Evolutionary conservation across 169 alveolate genomes (phyloP).

Genomic region (Plasmodium falciparum): DNA sequence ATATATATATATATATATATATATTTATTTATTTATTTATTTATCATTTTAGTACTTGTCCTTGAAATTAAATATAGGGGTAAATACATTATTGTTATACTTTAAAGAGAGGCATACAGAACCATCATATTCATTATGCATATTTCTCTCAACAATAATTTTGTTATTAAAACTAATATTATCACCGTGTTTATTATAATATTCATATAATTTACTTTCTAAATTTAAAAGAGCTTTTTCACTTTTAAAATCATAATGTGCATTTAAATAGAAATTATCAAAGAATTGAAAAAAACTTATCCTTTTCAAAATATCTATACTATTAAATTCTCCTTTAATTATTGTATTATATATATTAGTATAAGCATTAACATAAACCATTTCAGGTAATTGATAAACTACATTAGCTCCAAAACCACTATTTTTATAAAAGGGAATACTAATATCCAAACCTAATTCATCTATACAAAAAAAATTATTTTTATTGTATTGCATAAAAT

Average conservation of each 20-base stretch:
- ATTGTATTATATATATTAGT: slow-evolving; percentile 68
- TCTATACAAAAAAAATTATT: slow-evolving; percentile 75
- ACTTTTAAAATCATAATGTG: slow-evolving; percentile 71
- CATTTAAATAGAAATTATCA: slow-evolving; percentile 68
- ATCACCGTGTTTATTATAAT: slow-evolving; percentile 61
- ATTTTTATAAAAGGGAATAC: slow-evolving; percentile 61
- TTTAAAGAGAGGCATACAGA: slow-evolving; percentile 66
- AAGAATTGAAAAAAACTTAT: slow-evolving; percentile 73
- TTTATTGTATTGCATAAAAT: slow-evolving; percentile 63
- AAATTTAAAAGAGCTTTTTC: slow-evolving; percentile 63
- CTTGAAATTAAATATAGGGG: slow-evolving; percentile 71
- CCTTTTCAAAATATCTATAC: slow-evolving; percentile 53
- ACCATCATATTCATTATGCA: slow-evolving; percentile 57
- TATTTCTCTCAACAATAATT: slow-evolving; percentile 43
- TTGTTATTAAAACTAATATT: slow-evolving; percentile 62
- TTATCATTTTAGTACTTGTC: slow-evolving; percentile 33
- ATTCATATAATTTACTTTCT: slow-evolving; percentile 71
- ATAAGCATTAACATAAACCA: slow-evolving; percentile 62
- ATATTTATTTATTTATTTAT: neutral
- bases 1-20: slow-evolving; percentile 1
- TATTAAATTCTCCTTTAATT: slow-evolving; percentile 70
- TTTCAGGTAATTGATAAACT: slow-evolving; percentile 64
- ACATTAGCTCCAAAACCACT: slow-evolving; percentile 63
- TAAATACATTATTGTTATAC: slow-evolving; percentile 67
- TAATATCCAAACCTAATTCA: slow-evolving; percentile 70